phyloP scores from a whole-genome alignment of 73 alveolate species.

The Urostyla sp. region DNA sequence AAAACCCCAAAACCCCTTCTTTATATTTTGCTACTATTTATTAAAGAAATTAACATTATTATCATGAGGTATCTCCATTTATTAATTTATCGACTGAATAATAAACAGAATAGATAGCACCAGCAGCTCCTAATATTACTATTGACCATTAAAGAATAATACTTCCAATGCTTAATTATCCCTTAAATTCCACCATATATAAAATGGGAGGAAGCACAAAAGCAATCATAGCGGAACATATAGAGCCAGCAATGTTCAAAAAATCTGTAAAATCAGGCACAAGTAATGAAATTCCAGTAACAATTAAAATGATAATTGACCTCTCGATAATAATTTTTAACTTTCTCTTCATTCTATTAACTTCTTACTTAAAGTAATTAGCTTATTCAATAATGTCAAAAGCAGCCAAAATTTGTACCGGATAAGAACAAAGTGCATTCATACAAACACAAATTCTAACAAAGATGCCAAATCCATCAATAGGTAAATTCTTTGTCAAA shows the following conservation, averaged over 20 bases:
- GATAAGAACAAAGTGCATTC: conserved; percentile 54
- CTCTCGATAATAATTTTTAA: neutral
- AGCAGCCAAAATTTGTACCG: conserved; percentile 53
- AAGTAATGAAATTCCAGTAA: conserved; percentile 34
- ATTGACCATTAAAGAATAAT: neutral
- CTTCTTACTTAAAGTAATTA: conserved; percentile 24
- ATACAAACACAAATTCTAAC: conserved; percentile 43
- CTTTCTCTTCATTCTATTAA: neutral
- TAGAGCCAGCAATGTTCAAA: conserved; percentile 55
- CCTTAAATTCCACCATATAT: conserved; percentile 22
- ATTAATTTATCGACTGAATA: conserved; percentile 33
- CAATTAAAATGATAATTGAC: conserved; percentile 28
- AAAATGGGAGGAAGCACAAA: conserved; percentile 43
- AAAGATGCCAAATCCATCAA: conserved; percentile 28
- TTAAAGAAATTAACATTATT: too few relatives aligned
- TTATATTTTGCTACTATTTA: too few relatives aligned
- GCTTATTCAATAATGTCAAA: conserved; percentile 39
- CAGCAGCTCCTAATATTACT: conserved; percentile 33
- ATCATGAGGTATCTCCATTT: neutral
- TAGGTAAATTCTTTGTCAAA: neutral
- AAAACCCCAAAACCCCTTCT: too few relatives aligned
- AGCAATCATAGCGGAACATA: conserved; percentile 53
- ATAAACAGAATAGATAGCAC: conserved; percentile 42
- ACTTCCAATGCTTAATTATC: neutral
- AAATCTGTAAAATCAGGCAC: conserved; percentile 49